phyloP scores from a whole-genome alignment of 2,329 filamentous ascomycete species.

The Cercospora zeina region DNA sequence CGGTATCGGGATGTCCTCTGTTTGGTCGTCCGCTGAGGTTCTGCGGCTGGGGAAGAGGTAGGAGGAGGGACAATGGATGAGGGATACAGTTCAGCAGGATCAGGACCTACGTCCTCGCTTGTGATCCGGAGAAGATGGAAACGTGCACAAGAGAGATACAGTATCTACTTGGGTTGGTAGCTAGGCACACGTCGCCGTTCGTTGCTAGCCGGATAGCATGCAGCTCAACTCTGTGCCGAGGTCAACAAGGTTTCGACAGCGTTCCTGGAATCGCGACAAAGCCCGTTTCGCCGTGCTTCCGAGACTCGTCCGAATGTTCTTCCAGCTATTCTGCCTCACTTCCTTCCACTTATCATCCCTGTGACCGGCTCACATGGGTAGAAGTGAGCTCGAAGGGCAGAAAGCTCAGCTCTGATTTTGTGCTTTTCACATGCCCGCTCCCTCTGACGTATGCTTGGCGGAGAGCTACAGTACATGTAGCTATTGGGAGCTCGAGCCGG shows the following conservation, averaged over 20 bases:
- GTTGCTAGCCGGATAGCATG: conserved; percentile 7
- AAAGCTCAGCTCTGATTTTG: neutral
- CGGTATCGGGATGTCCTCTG: neutral
- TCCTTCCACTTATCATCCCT: neutral
- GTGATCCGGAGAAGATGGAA: neutral
- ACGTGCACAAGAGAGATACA: neutral
- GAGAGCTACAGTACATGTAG: no score
- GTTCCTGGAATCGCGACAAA: conserved; percentile 3
- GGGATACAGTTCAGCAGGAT: neutral
- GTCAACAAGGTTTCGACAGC: conserved; percentile 5
- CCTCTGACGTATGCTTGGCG: conserved; percentile 7
- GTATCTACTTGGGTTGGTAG: neutral
- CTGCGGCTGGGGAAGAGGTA: neutral
- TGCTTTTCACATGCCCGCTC: neutral
- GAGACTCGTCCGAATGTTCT: neutral
- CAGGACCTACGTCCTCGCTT: neutral
- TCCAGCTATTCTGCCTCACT: neutral
- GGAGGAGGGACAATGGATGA: neutral
- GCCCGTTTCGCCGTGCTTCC: neutral
- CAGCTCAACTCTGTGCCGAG: conserved; percentile 6
- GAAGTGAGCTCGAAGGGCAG: neutral
- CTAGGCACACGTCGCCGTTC: conserved; percentile 9
- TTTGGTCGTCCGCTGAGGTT: neutral
- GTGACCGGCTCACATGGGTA: neutral
- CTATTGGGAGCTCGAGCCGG: neutral